Evolutionary conservation across 768 basidiomycete species (phyloP).

Genomic region (Kwoniella mangroviensis): DNA sequence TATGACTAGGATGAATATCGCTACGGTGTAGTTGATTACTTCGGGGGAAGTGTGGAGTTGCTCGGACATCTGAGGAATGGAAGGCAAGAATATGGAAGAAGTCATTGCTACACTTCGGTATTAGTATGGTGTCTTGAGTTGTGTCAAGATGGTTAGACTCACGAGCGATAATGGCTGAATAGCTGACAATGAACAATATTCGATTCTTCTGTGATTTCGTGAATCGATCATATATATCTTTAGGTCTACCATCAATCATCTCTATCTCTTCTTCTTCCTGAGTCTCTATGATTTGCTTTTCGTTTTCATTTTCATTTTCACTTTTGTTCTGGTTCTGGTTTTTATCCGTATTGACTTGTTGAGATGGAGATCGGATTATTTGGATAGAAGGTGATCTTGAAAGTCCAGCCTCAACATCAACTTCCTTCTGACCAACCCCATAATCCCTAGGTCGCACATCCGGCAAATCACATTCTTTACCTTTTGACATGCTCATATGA

Average conservation of each 20-base stretch:
- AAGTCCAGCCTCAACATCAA: conserved; percentile 10
- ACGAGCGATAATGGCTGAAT: conserved; percentile 71
- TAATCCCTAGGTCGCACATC: conserved; percentile 5
- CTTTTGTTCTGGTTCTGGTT: background rate
- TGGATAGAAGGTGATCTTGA: background rate
- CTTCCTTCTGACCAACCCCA: background rate
- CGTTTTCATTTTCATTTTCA: background rate
- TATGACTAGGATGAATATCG: conserved; percentile 62
- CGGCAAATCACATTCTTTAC: background rate
- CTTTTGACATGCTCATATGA: background rate
- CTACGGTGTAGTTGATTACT: conserved; percentile 68
- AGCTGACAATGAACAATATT: conserved; percentile 67
- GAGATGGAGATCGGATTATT: background rate
- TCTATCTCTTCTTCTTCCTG: conserved; percentile 20
- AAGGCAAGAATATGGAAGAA: conserved; percentile 71
- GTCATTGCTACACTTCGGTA: no score
- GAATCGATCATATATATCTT: conserved; percentile 68
- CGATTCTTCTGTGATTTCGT: conserved; percentile 62
- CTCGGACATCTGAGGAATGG: conserved; percentile 72
- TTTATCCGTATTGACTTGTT: background rate
- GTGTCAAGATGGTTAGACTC: no score
- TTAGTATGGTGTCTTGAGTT: no score
- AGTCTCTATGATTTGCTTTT: background rate
- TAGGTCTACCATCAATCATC: conserved; percentile 34
- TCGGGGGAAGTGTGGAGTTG: conserved; percentile 68